Base-by-base conservation (phyloP, 495 filamentous ascomycete species). In the Cercophora sp. region DNA sequence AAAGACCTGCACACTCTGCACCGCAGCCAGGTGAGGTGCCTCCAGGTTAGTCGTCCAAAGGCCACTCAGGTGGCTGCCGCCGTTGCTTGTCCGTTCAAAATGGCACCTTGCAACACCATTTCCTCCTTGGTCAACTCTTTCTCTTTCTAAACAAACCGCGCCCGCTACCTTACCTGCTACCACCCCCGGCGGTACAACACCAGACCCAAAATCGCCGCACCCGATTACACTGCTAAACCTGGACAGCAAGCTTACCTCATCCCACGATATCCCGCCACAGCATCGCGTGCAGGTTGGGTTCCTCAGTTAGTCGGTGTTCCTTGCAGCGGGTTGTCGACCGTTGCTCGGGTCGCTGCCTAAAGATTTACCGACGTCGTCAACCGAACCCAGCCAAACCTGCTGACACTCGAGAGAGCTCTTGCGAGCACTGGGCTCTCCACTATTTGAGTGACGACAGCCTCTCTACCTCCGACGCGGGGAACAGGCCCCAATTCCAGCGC, bases 261-360 rank as follows among this genome's bases (percentile, higher is more conserved):
- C 20, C 27, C n/a, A 32, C 29, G 8, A 70, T 70, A 68, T 58
- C 64, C 15, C 68, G 82, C 37, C 72, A 80, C 45, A 81, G 77
- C 16, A 79, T 69, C 44, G 74, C 79, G 16, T 59, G 82, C 5
- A 71, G 76, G 22, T 70, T 82, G 54, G 80, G 82, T n/a, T n/a
- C n/a, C n/a, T n/a, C n/a, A n/a, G n/a, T n/a, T n/a, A n/a, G n/a
- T n/a, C n/a, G n/a, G n/a, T n/a, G n/a, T n/a, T n/a, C n/a, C n/a
- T n/a, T n/a, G n/a, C n/a, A n/a, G n/a, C n/a, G n/a, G n/a, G n/a
- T n/a, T n/a, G n/a, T n/a, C n/a, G 9, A 19, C 5, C 22, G 16
- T n/a, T 11, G 41, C 11, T 23, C 41, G 22, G 41, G 20, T 44
- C 41, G 41, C 41, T 44, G 41, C 41, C 41, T 44, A 44, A 24